Evolutionary conservation across 148 eudicot species (phyloP).

Genomic region (Chenopodium formosanum): DNA sequence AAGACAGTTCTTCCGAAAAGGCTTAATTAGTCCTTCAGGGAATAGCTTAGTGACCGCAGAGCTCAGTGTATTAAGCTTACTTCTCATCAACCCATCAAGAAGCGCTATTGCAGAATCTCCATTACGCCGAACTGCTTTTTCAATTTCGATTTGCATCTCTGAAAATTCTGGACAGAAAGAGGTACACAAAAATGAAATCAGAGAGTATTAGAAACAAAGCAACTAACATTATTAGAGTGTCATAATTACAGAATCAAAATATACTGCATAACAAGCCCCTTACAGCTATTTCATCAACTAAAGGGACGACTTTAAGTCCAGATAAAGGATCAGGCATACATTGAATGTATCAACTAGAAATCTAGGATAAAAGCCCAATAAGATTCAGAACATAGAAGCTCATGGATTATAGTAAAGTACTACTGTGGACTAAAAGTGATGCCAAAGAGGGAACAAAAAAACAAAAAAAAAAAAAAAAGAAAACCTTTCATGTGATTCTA

Average conservation of each 20-base stretch:
- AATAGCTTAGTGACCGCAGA: constrained; percentile 63
- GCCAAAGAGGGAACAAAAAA: background rate
- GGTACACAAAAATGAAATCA: background rate
- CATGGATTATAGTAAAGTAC: background rate
- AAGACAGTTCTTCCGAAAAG: constrained; percentile 88
- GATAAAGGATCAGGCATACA: background rate
- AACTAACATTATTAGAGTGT: background rate
- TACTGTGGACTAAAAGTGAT: background rate
- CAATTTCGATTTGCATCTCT: constrained; percentile 71
- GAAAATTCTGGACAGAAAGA: constrained; percentile 41
- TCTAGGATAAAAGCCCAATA: background rate
- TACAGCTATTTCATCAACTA: background rate
- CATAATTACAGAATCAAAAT: background rate
- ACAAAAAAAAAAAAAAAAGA: background rate
- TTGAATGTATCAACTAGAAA: background rate
- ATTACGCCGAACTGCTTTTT: constrained; percentile 65
- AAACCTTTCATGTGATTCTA: background rate
- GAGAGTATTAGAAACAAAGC: background rate
- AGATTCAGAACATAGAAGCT: background rate
- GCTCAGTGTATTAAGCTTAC: constrained; percentile 54
- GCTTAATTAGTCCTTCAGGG: constrained; percentile 67
- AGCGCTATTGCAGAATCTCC: constrained; percentile 70
- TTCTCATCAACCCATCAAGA: constrained; percentile 89
- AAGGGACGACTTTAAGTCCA: background rate
- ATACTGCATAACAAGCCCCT: background rate